Evolutionary conservation across 176 grass and related monocot species (phyloP).

Genomic region (Poa annua): DNA sequence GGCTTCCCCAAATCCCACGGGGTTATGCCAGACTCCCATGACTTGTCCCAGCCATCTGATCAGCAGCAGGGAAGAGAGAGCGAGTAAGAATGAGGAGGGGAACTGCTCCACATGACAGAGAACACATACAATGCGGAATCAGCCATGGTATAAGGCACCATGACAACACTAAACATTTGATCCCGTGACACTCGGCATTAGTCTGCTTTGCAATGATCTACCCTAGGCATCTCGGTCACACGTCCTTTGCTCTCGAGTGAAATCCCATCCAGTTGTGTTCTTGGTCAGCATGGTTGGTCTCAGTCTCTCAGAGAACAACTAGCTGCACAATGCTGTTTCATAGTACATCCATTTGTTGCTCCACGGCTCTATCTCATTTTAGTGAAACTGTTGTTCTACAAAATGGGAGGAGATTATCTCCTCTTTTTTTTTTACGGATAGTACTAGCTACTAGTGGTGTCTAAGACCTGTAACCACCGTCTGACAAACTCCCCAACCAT

Average conservation of each 20-base stretch:
- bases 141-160: not conserved
- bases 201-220: not conserved
- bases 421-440: not conserved
- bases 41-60: constrained; percentile 79
- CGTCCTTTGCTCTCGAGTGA: not conserved
- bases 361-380: not conserved
- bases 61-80: constrained; percentile 13
- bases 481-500: not conserved
- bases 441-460: not conserved
- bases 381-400: no score
- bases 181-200: not conserved
- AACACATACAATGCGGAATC: not conserved
- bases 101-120: not conserved
- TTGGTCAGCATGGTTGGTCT: not conserved
- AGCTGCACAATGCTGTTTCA: not conserved
- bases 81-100: not conserved
- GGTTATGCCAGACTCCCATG: constrained; percentile 69
- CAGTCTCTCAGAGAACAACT: not conserved
- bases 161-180: not conserved
- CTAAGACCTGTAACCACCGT: not conserved
- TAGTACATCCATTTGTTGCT: not conserved
- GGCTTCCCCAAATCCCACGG: constrained; percentile 89
- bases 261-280: not conserved
- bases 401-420: not conserved
- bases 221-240: not conserved